A percentile compares a stretch with the other conserved stretches of the same genome.
Conservation (phyloP, 2,329 filamentous ascomycete genomes). For the Trichophaea hybrida region DNA sequence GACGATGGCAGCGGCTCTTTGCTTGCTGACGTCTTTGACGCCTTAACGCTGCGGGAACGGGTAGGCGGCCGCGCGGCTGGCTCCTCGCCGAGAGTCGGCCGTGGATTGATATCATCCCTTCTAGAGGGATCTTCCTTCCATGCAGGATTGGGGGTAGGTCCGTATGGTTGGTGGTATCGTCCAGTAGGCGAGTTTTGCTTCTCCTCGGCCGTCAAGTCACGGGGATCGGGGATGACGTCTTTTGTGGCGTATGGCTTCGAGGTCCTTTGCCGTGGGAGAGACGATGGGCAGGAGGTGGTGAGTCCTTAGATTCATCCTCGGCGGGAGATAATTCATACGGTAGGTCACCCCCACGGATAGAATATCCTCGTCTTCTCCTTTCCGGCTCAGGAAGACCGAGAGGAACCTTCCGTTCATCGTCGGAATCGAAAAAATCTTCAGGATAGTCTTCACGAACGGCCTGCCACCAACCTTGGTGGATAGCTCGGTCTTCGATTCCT, state of each 20-base stretch:
- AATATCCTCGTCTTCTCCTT: neutral
- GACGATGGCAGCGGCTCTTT: neutral
- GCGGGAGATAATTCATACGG: neutral
- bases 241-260: neutral
- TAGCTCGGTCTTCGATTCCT: conserved; percentile 13
- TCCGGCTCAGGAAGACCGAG: neutral
- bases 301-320: neutral
- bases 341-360: neutral
- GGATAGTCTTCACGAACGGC: conserved; percentile 1
- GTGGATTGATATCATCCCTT: conserved; percentile 17
- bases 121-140: neutral
- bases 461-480: conserved; percentile 16
- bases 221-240: neutral
- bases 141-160: neutral
- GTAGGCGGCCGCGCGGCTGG: neutral
- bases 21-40: neutral
- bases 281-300: conserved; percentile 2
- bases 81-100: conserved; percentile 18
- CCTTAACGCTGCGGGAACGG: neutral
- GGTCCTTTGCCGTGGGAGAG: conserved; percentile 3
- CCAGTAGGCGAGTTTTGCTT: conserved; percentile 4
- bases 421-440: conserved; percentile 6
- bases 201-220: conserved; percentile 4
- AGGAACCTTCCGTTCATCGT: conserved; percentile 12
- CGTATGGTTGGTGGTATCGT: neutral